phyloP scores from a whole-genome alignment of 257 asterid genomes.

The Schizonepeta tenuifolia region DNA sequence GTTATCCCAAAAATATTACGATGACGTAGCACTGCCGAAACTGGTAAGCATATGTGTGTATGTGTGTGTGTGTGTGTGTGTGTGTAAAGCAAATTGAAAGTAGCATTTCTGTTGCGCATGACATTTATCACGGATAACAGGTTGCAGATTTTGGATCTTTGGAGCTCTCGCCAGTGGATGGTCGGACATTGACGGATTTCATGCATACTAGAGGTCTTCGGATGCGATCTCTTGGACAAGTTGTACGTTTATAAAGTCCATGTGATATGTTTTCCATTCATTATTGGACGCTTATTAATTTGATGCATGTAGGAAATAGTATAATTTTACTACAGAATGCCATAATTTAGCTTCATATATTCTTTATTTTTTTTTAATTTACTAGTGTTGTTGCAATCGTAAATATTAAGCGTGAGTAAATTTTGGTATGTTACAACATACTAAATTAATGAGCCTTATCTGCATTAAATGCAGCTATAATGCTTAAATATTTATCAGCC shows the following conservation, averaged over 20 bases:
- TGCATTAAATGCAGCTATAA: not conserved
- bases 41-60: constrained; percentile 53
- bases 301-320: not conserved
- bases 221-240: constrained; percentile 98
- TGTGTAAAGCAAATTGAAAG: constrained; percentile 10
- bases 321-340: no score
- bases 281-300: not conserved
- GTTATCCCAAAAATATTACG: constrained; percentile 73
- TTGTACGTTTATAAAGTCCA: constrained; percentile 56
- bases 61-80: no score
- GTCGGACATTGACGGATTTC: constrained; percentile 95
- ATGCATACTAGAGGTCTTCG: constrained; percentile 99
- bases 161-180: constrained; percentile 98
- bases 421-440: not conserved
- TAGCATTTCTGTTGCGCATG: constrained; percentile 31
- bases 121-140: constrained; percentile 51
- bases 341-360: not conserved
- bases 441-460: no score
- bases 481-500: not conserved
- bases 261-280: constrained; percentile 14
- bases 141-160: constrained; percentile 99
- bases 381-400: not conserved
- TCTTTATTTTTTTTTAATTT: not conserved
- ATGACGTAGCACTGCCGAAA: constrained; percentile 92
- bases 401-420: not conserved